phyloP scores from a whole-genome alignment of 805 yeast genomes.

The Lipomyces oligophaga region DNA sequence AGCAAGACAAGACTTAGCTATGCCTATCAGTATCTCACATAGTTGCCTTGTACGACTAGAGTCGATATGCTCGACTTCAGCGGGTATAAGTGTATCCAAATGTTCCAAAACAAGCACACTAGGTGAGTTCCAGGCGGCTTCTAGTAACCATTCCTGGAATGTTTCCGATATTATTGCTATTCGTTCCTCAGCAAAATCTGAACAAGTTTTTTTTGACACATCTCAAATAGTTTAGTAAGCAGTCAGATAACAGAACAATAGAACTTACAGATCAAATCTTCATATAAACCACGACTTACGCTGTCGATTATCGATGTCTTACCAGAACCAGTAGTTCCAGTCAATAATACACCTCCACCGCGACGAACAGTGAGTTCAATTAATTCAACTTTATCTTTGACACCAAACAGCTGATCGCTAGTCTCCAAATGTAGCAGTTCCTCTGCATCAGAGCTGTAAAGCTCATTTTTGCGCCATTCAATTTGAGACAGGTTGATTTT shows the following conservation, averaged over 20 bases:
- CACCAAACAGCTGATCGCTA: constrained; percentile 65
- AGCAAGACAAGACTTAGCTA: constrained; percentile 42
- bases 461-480: no score
- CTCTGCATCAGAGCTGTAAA: no score
- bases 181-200: constrained; percentile 53
- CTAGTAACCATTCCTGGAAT: constrained; percentile 45
- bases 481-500: no score
- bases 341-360: constrained; percentile 56
- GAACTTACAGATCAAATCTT: constrained; percentile 41
- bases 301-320: constrained; percentile 56
- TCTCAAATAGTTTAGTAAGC: neutral
- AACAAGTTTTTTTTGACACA: constrained; percentile 47
- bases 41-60: constrained; percentile 59
- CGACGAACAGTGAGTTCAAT: constrained; percentile 43
- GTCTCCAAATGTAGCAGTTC: no score
- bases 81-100: constrained; percentile 65
- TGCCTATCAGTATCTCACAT: constrained; percentile 55
- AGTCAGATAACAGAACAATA: neutral
- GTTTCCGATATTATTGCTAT: constrained; percentile 46
- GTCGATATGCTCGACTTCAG: constrained; percentile 57
- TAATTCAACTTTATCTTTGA: constrained; percentile 44
- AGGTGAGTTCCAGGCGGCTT: constrained; percentile 74
- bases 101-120: constrained; percentile 73
- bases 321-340: constrained; percentile 81
- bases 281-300: constrained; percentile 40